Conservation (phyloP, 495 filamentous ascomycete species). For the Aspergillus sclerotioniger region DNA sequence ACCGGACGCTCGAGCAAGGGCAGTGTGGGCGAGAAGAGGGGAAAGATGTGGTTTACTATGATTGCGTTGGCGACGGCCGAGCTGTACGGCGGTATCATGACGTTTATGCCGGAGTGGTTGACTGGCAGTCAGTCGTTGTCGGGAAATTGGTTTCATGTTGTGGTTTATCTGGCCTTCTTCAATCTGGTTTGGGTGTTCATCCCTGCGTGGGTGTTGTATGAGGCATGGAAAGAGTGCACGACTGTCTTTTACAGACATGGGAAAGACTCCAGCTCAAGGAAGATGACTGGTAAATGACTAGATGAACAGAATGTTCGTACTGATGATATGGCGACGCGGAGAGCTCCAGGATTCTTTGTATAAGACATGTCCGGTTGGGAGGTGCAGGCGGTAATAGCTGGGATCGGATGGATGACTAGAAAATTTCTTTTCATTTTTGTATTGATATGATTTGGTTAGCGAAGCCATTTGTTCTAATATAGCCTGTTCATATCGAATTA, state of each 20-base stretch:
- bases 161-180: constrained; percentile 90
- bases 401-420: too few species aligned
- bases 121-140: constrained; percentile 66
- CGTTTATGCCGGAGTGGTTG: constrained; percentile 93
- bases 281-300: neutral
- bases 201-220: constrained; percentile 72
- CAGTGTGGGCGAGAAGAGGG: constrained; percentile 22
- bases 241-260: constrained; percentile 47
- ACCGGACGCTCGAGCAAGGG: constrained; percentile 10
- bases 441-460: too few species aligned
- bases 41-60: constrained; percentile 66
- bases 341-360: too few species aligned
- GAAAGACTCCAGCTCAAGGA: neutral
- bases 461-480: too few species aligned
- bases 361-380: too few species aligned
- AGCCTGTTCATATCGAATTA: too few species aligned
- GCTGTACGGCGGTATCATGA: constrained; percentile 96
- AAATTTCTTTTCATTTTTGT: too few species aligned
- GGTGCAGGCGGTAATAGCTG: too few species aligned
- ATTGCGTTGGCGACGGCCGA: constrained; percentile 85
- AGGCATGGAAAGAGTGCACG: constrained; percentile 59
- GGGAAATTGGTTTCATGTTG: constrained; percentile 68
- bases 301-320: neutral
- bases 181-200: constrained; percentile 86
- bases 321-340: too few species aligned